Base-by-base conservation (phyloP, 805 yeast genomes). In the Cyberlindnera euphorbiiphila region DNA sequence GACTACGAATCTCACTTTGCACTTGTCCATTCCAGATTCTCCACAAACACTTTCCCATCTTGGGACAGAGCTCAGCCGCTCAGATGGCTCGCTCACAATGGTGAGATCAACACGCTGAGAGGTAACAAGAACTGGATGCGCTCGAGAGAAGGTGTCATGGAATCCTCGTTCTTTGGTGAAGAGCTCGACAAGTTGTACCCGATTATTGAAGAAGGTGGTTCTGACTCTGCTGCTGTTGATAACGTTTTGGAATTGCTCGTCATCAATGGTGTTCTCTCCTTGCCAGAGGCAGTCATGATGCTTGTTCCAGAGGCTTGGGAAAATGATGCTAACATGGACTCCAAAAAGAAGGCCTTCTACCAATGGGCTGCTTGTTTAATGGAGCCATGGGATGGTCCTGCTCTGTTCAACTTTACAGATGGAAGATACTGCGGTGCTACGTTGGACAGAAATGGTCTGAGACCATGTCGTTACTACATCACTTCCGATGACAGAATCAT, bases 351-450 rank as follows among this genome's bases (percentile, higher is more conserved):
- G 54, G 97, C 98, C 1, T 91, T 94, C 65, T 91, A 91, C 67
- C 97, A 93, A 63, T 91, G 98, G 98, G 98, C 97, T 32, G 96
- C 98, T 10, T 88, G 97, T 66, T 68, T 91, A 49, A 93, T 93
- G 96, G 98, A 91, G 68, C 98, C 98, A 8, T 91, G 98, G 98
- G 98, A 91, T 66, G 98, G 98, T 49, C 98, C 98, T 14, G 98
- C 98, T 24, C 69, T 93, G 50, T 85, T 91, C 69, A 88, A 95
- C 21, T 93, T 91, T 63, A 91, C 97, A 25, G 98, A 91, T 64
- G 97, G 96, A 51, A 76, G 98, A 54, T 91, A 86, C 74, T 87
- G 96, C 67, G 98, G 98, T 71, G 98, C 98, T 34, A 89, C 89
- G 62, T 74, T 93, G 50, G 98, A 91, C 67, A 79, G 98, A 68